Percentiles rank a stretch among this genome's conserved stretches.
Conservation (phyloP, 1,284 basidiomycete genomes). For the Sporisorium exsertum region DNA sequence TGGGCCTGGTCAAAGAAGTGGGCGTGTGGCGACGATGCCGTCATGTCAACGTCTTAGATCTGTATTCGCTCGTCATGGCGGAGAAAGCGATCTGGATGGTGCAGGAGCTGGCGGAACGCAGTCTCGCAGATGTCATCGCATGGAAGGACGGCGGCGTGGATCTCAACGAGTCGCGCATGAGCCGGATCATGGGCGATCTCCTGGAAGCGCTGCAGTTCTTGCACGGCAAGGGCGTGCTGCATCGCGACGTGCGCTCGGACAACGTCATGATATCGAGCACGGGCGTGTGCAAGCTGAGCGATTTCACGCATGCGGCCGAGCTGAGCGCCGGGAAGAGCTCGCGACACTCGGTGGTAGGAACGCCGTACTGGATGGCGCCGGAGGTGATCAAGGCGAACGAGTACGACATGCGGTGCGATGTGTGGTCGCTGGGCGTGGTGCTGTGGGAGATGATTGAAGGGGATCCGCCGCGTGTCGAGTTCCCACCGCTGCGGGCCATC, state of each 20-base stretch:
- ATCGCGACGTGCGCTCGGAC: constrained; percentile 60
- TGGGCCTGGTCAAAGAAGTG: constrained; percentile 51
- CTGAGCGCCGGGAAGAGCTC: constrained; percentile 22
- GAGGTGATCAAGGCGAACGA: constrained; percentile 58
- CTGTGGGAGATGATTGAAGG: constrained; percentile 64
- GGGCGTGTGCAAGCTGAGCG: constrained; percentile 57
- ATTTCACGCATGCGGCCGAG: constrained; percentile 59
- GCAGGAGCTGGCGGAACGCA: constrained; percentile 57
- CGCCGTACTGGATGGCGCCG: constrained; percentile 66
- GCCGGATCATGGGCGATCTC: constrained; percentile 52
- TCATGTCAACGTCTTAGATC: constrained; percentile 51
- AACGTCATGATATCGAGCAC: constrained; percentile 54
- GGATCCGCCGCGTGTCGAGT: constrained; percentile 61
- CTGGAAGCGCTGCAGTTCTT: constrained; percentile 52
- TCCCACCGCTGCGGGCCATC: constrained; percentile 58
- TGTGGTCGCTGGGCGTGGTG: constrained; percentile 61
- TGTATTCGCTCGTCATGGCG: constrained; percentile 46
- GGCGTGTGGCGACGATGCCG: constrained; percentile 49
- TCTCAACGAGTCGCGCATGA: constrained; percentile 51
- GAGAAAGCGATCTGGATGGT: constrained; percentile 55
- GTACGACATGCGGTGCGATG: constrained; percentile 56
- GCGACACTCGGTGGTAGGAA: constrained; percentile 56
- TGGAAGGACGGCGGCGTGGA: constrained; percentile 41
- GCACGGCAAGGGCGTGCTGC: constrained; percentile 47
- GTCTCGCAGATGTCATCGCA: constrained; percentile 56